Percentiles rank a stretch among this genome's conserved stretches.
These are phyloP conservation scores for Crassisporium funariophilum DNA, from an alignment of 768 basidiomycete species.

Conservation along the genomic window DNA sequence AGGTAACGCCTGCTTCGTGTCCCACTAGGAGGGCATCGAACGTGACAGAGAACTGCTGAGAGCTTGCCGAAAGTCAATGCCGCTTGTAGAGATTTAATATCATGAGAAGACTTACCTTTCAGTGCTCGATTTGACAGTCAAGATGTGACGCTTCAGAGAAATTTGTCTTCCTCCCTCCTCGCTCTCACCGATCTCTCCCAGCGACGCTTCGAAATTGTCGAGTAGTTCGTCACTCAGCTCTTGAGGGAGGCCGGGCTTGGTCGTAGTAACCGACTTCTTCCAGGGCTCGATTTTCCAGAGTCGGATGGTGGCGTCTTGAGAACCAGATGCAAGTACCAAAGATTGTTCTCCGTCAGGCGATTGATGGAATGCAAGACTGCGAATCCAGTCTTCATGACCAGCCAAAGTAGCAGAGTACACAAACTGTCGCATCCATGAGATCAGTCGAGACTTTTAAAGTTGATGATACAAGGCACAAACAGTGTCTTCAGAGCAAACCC, in stretches of 20 bases:
- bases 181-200: conserved; percentile 67
- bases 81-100: not conserved
- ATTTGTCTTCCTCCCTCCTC: conserved; percentile 86
- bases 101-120: conserved; percentile 35
- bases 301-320: conserved; percentile 92
- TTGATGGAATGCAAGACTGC: conserved; percentile 68
- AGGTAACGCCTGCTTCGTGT: conserved; percentile 94
- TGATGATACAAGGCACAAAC: conserved; percentile 37
- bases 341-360: conserved; percentile 36
- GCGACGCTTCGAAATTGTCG: conserved; percentile 84
- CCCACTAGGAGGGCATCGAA: conserved; percentile 95
- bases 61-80: conserved; percentile 19
- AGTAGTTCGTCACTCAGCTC: conserved; percentile 71
- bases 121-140: conserved; percentile 59
- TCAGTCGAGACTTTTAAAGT: not conserved
- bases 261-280: conserved; percentile 26
- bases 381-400: conserved; percentile 98
- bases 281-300: conserved; percentile 82
- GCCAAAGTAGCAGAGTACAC: conserved; percentile 57
- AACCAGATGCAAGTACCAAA: conserved; percentile 86
- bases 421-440: conserved; percentile 43
- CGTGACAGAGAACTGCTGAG: conserved; percentile 70
- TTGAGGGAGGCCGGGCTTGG: conserved; percentile 17
- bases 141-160: conserved; percentile 82
- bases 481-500: conserved; percentile 60